phyloP scores from a whole-genome alignment of 1,284 basidiomycete genomes.

The Xanthoconium separans region DNA sequence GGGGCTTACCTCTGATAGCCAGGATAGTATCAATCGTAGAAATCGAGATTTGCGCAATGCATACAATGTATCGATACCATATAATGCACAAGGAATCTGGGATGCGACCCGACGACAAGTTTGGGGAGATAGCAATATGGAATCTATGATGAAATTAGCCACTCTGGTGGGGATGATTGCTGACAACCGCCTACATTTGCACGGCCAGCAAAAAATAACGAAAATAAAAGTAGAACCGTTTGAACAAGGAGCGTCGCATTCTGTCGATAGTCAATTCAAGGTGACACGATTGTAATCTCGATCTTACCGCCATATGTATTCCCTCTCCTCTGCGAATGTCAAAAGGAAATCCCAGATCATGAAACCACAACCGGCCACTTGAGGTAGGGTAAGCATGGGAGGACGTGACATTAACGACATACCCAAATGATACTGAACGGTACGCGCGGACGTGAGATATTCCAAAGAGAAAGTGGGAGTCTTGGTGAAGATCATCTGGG shows the following conservation, averaged over 20 bases:
- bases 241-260: constrained; percentile 15
- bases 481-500: constrained; percentile 1
- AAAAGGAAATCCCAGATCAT: constrained; percentile 22
- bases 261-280: constrained; percentile 1
- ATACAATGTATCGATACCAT: constrained; percentile 17
- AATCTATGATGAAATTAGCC: constrained; percentile 8
- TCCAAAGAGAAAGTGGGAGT: constrained; percentile 4
- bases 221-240: constrained; percentile 27
- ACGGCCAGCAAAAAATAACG: constrained; percentile 13
- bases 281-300: not conserved
- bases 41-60: constrained; percentile 2
- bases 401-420: not conserved
- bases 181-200: constrained; percentile 15
- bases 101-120: constrained; percentile 13
- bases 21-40: constrained; percentile 15
- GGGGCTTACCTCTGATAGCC: constrained; percentile 20
- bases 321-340: constrained; percentile 15
- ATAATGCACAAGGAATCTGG: constrained; percentile 7
- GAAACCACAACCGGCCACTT: constrained; percentile 19
- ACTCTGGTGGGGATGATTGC: not conserved
- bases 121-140: constrained; percentile 8
- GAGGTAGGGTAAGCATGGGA: not conserved
- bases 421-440: constrained; percentile 15
- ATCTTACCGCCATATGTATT: constrained; percentile 26
- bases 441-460: constrained; percentile 7